phyloP scores from a whole-genome alignment of 2,329 filamentous ascomycete species.

The Aspergillus quadrilineatus region DNA sequence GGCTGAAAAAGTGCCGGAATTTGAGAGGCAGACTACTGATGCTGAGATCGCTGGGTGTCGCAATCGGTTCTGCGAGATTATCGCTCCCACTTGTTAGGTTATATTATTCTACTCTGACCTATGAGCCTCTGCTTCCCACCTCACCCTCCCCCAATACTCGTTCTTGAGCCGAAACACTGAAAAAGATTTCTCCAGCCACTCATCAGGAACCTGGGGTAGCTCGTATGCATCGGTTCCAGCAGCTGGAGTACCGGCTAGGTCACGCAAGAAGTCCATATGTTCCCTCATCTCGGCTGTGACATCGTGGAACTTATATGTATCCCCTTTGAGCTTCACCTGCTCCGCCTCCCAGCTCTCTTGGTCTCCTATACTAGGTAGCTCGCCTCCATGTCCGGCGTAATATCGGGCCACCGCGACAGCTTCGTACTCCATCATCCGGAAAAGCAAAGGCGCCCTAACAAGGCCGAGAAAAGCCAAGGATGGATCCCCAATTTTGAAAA shows the following conservation, averaged over 20 bases:
- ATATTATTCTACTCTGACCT: not conserved
- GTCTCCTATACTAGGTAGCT: constrained; percentile 22
- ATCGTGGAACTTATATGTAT: constrained; percentile 23
- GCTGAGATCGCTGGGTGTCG: not conserved
- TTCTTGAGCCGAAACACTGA: constrained; percentile 21
- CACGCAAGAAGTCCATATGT: constrained; percentile 42
- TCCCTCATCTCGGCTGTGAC: constrained; percentile 36
- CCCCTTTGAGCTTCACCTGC: constrained; percentile 22
- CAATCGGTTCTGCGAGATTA: not conserved
- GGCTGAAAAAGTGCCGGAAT: constrained; percentile 1
- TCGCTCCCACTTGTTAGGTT: not conserved
- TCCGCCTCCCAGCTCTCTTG: constrained; percentile 30
- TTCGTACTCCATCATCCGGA: constrained; percentile 34
- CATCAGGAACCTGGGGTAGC: constrained; percentile 40
- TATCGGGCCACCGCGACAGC: constrained; percentile 30
- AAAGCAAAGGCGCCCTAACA: constrained; percentile 29
- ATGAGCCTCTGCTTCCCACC: not conserved
- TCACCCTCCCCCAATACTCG: constrained; percentile 20
- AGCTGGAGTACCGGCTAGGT: constrained; percentile 42
- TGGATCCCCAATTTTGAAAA: constrained; percentile 32
- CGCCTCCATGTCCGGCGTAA: constrained; percentile 25
- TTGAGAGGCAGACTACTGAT: not conserved
- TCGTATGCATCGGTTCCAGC: constrained; percentile 36
- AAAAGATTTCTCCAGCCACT: constrained; percentile 29
- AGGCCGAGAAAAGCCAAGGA: constrained; percentile 31